Percentiles rank a stretch among this genome's conserved stretches.
Evolutionary conservation across 2,329 filamentous ascomycete species (phyloP).

Genomic region (Paracorniculantispora psalliotae): DNA sequence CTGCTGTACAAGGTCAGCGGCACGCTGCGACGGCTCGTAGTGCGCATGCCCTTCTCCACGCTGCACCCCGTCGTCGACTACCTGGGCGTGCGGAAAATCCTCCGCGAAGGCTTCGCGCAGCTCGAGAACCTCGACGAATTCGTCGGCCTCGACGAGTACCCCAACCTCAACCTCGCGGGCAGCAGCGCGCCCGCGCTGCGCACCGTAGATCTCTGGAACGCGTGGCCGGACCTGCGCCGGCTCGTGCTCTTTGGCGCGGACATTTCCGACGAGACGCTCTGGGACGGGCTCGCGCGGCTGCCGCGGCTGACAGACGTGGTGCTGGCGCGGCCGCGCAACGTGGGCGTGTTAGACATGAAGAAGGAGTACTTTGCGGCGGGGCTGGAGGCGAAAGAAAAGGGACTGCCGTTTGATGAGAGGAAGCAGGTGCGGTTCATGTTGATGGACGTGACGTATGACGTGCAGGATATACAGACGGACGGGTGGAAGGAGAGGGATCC

Average conservation of each 20-base stretch:
- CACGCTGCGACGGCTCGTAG: constrained; percentile 40
- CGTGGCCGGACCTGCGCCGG: constrained; percentile 37
- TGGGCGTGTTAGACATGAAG: constrained; percentile 34
- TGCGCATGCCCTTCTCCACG: constrained; percentile 43
- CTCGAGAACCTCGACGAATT: constrained; percentile 42
- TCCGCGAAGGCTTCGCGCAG: constrained; percentile 41
- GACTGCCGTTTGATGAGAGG: not conserved
- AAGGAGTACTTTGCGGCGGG: constrained; percentile 34
- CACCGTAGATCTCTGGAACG: constrained; percentile 33
- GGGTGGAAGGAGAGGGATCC: constrained; percentile 33
- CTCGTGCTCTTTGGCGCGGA: constrained; percentile 40
- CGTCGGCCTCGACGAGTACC: constrained; percentile 42
- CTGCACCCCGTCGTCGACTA: constrained; percentile 39
- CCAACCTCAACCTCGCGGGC: constrained; percentile 17
- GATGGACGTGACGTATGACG: constrained; percentile 24
- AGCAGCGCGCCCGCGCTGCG: not conserved
- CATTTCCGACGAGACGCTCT: constrained; percentile 33
- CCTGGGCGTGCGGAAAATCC: constrained; percentile 32
- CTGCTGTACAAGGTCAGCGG: constrained; percentile 36
- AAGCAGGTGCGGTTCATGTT: constrained; percentile 24
- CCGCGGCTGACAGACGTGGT: constrained; percentile 36
- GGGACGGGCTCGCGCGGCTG: constrained; percentile 34
- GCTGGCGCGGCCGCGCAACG: constrained; percentile 32
- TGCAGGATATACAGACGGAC: constrained; percentile 24
- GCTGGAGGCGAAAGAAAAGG: constrained; percentile 23